Conservation (phyloP, 1,284 basidiomycete species). For the Cryptococcus deneoformans region DNA sequence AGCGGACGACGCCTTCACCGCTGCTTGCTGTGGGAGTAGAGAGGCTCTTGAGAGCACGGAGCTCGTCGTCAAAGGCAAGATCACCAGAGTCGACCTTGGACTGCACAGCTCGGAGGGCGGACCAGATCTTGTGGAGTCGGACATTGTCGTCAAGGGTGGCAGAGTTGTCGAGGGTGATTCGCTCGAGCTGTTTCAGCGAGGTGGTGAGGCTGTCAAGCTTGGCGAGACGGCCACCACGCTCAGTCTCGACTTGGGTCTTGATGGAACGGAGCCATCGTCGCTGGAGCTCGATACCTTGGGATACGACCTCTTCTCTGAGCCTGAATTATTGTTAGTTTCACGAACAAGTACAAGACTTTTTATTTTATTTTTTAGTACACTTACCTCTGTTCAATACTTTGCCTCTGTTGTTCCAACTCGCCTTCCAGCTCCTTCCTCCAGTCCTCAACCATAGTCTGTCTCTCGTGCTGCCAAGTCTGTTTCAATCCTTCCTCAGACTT, state of each 20-base stretch:
- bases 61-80: conserved; percentile 80
- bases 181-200: conserved; percentile 85
- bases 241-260: conserved; percentile 93
- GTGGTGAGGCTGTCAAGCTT: conserved; percentile 92
- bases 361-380: background rate
- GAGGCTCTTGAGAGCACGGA: conserved; percentile 70
- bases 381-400: conserved; percentile 91
- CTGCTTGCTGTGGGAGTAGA: conserved; percentile 55
- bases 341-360: conserved; percentile 6
- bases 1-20: conserved; percentile 55
- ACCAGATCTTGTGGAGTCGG: conserved; percentile 63
- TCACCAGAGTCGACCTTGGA: conserved; percentile 57
- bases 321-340: conserved; percentile 50
- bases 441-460: conserved; percentile 65
- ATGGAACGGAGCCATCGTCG: conserved; percentile 94
- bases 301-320: conserved; percentile 89
- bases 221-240: conserved; percentile 90
- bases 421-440: conserved; percentile 84
- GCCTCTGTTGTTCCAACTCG: conserved; percentile 84
- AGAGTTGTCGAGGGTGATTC: conserved; percentile 87
- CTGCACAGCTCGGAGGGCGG: conserved; percentile 51
- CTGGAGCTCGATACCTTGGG: conserved; percentile 96
- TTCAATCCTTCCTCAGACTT: conserved; percentile 84
- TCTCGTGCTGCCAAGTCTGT: conserved; percentile 77
- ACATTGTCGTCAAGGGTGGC: conserved; percentile 85